Base-by-base conservation (phyloP, 371 early-diverging fungal genomes). In the Choanephora cucurbitarum region DNA sequence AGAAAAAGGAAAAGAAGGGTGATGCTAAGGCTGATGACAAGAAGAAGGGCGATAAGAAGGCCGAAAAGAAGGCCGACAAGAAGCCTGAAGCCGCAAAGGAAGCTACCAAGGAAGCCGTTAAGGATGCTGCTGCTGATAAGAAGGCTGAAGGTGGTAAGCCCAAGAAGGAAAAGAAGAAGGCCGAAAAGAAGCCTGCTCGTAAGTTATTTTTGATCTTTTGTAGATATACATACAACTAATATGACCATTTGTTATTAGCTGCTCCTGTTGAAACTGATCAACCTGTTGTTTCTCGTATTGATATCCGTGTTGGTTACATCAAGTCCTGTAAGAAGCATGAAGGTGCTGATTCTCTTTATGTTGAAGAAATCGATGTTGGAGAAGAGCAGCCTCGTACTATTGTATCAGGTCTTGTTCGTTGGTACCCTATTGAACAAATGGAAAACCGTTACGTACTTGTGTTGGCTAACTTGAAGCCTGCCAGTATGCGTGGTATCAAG, bases 401-500 rank as follows among this genome's bases (percentile, higher is more conserved):
- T 17, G 94, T 96, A 3, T 91, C 91, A 24, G 98, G 98, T 11
- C 82, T 98, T 47, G 96, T 96, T 58, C 91, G 92, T 62, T 91
- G 91, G 77, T 88, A 96, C 64, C 87, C 91, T 21, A 71, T 91
- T 45, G 92, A 92, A 57, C 82, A 96, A 60, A 91, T 98, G 91
- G 81, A 75, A 66, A 69, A 76, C 57, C 76, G 79, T 28, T 74
- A 63, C 58, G 76, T 75, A 7, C 45, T 79, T 37, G 67, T 67
- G 18, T 48, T 79, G 33, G 61, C 69, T 78, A 98, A 98, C 68
- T 77, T 98, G 74, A 98, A 98, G 79, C 98, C 98, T 40, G 97
- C 86, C 7, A 85, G 85, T 52, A 96, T 97, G 96, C 88, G 97
- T 67, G 96, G 96, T 53, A 81, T 97, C 70, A 95, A 93, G 79